Base-by-base conservation (phyloP, 345 rosid species). In the Gossypioides kirkii region DNA sequence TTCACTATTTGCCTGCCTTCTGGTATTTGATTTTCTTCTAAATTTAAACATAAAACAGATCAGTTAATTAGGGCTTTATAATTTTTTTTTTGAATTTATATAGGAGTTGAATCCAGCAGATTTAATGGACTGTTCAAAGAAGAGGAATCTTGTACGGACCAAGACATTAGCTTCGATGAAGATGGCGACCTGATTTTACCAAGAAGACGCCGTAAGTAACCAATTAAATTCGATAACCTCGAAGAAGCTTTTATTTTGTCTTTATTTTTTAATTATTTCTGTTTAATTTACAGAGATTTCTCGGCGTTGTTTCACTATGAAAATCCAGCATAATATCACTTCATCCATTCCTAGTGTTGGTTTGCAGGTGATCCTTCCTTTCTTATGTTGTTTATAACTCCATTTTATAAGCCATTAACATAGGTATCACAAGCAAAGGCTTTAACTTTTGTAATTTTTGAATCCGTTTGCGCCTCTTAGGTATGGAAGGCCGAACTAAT, bases 401-500 rank as follows among this genome's bases (percentile, higher is more conserved):
- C 22, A 56, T 3, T 65, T 58, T 67, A 8, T 41, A 28, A 62
- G 60, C 17, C 36, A 32, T 38, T n/a, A 13, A 17, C 13, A 9
- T 74, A 45, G 42, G 6, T 12, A 16, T 16, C 36, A 11, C 22
- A 43, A 49, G 22, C 55, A 52, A 20, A 43, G 32, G 17, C 22
- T 17, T 46, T 20, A 38, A 32, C 16, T 12, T 4, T 61, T 8
- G 66, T 47, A 36, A 23, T 55, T 13, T 6, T 62, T 8, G 47
- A 69, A 32, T 43, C 69, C 63, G 10, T 26, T 74, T 78, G 28
- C 13, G 59, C 63, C 73, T 61, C 75, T 73, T 82, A 94, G 98
- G 89, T 94, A 4, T 94, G 98, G 98, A 90, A 86, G 84, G 92
- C 98, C 11, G 87, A 92, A 77, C 71, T 94, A 23, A 74, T 89